Conservation (phyloP, 2,329 filamentous ascomycete species). For the Microsporum audouinii region DNA sequence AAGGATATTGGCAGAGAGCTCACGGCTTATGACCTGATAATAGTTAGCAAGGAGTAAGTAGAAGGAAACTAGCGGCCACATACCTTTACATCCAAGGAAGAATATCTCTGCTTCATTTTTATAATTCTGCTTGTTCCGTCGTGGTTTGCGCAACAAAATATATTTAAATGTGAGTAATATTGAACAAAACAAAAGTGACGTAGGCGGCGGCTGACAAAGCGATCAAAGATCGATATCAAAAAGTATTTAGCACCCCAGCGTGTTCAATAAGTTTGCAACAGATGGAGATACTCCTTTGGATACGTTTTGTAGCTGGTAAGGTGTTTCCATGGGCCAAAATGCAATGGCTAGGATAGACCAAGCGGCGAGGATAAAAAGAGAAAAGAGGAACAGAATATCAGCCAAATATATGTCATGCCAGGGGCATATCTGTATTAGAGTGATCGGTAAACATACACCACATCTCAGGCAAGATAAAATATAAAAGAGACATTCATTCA, state of each 20-base stretch:
- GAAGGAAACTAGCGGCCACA: neutral
- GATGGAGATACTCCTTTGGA: neutral
- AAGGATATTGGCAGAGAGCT: conserved; percentile 67
- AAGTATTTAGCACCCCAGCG: neutral
- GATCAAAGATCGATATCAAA: neutral
- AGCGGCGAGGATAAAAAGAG: neutral
- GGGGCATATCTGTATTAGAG: neutral
- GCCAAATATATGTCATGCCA: neutral
- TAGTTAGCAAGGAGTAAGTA: neutral
- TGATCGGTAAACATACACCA: neutral
- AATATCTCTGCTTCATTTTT: conserved; percentile 49
- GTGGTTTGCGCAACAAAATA: neutral
- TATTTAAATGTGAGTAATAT: neutral
- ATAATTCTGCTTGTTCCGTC: neutral
- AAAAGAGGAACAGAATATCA: neutral
- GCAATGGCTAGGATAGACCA: neutral
- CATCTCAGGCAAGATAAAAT: neutral
- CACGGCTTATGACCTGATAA: conserved; percentile 75
- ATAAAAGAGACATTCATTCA: neutral
- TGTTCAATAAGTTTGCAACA: neutral
- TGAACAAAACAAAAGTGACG: neutral
- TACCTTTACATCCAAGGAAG: conserved; percentile 47
- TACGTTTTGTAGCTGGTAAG: neutral
- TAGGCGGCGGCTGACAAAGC: neutral
- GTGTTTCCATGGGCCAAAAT: neutral